phyloP scores from a whole-genome alignment of 352 stramenopile genomes.

The Phytophthora meadii region DNA sequence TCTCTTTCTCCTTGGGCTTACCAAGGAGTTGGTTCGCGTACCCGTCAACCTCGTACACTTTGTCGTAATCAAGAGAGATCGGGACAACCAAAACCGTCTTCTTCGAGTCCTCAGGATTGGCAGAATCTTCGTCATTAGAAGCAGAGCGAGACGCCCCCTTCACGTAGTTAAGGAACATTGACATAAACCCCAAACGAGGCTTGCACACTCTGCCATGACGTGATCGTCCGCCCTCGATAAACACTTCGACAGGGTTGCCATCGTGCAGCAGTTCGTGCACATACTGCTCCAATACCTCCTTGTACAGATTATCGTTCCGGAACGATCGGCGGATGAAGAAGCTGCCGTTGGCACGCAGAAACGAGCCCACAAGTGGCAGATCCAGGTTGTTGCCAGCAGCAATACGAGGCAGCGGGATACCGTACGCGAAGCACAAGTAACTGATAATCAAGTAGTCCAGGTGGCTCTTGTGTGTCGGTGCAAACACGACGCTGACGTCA shows the following conservation, averaged over 20 bases:
- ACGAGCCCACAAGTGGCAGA: constrained; percentile 77
- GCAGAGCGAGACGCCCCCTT: constrained; percentile 23
- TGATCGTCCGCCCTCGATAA: constrained; percentile 88
- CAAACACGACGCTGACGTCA: constrained; percentile 81
- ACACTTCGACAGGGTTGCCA: constrained; percentile 89
- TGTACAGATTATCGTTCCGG: constrained; percentile 75
- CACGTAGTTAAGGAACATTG: constrained; percentile 75
- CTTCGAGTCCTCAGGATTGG: constrained; percentile 29
- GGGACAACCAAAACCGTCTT: constrained; percentile 80
- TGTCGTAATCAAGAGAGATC: constrained; percentile 91
- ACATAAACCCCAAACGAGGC: constrained; percentile 73
- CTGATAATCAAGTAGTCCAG: constrained; percentile 93
- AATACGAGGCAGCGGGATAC: constrained; percentile 86
- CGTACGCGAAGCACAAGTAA: constrained; percentile 90
- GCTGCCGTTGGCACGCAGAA: constrained; percentile 85
- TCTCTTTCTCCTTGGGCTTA: constrained; percentile 87
- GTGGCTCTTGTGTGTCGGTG: constrained; percentile 90
- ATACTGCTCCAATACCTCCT: constrained; percentile 87
- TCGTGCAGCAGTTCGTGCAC: constrained; percentile 83
- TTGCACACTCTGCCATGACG: constrained; percentile 83
- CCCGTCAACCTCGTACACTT: constrained; percentile 87
- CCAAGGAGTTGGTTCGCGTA: constrained; percentile 90
- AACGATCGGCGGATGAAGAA: constrained; percentile 92
- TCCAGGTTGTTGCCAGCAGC: constrained; percentile 90
- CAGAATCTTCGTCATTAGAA: constrained; percentile 16